Evolutionary conservation across 2,329 filamentous ascomycete genomes (phyloP).

Genomic region (Emergomyces orientalis): DNA sequence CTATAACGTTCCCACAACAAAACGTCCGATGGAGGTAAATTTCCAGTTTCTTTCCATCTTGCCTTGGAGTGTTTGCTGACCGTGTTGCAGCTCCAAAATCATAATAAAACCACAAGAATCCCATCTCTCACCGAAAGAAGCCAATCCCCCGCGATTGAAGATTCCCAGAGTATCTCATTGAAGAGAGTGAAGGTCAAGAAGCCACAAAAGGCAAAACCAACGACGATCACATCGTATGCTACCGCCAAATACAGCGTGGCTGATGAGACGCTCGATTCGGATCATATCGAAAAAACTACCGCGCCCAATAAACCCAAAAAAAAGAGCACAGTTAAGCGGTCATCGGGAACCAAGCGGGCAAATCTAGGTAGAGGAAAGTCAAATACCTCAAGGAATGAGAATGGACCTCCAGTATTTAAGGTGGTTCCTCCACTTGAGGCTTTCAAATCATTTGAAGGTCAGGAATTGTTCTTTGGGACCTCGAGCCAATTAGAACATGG

Average conservation of each 20-base stretch:
- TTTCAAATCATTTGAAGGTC: slow-evolving; percentile 53
- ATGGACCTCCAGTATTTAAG: slow-evolving; percentile 44
- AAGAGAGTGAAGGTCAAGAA: slow-evolving; percentile 30
- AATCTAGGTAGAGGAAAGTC: slow-evolving; percentile 11
- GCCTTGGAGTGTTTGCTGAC: neutral
- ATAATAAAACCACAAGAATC: neutral
- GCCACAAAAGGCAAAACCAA: slow-evolving; percentile 56
- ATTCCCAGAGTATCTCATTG: neutral
- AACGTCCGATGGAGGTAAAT: slow-evolving; percentile 31
- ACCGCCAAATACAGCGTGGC: slow-evolving; percentile 56
- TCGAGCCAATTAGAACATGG: slow-evolving; percentile 71
- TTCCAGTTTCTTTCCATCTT: neutral
- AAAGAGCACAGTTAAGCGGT: slow-evolving; percentile 7
- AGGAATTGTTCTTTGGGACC: slow-evolving; percentile 76
- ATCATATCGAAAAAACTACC: slow-evolving; percentile 44
- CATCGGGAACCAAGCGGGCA: slow-evolving; percentile 13
- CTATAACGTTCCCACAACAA: slow-evolving; percentile 27
- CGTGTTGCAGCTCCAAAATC: slow-evolving; percentile 2
- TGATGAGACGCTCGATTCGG: slow-evolving; percentile 24
- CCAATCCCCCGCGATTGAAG: neutral
- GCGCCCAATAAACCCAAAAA: slow-evolving; percentile 20
- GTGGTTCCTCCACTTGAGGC: slow-evolving; percentile 63
- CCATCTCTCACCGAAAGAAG: neutral
- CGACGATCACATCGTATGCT: slow-evolving; percentile 69
- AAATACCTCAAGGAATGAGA: slow-evolving; percentile 9